Conservation (phyloP, 306 rosid genomes). For the Vigna hirtella region DNA sequence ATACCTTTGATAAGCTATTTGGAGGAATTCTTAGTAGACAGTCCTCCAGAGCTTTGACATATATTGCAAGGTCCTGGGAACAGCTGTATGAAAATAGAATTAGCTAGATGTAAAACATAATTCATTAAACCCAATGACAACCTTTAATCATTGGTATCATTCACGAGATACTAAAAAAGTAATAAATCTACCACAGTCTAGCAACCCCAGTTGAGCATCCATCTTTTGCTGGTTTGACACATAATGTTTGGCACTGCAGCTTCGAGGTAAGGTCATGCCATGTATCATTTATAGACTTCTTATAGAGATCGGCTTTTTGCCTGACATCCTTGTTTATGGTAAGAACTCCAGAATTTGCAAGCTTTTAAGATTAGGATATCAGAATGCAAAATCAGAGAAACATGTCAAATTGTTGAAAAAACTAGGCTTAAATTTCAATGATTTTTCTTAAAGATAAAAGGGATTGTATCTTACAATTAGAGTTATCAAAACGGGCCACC, state of each 20-base stretch:
- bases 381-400: constrained; percentile 37
- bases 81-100: constrained; percentile 63
- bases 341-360: constrained; percentile 76
- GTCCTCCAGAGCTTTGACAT: constrained; percentile 72
- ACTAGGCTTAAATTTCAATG: background rate
- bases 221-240: constrained; percentile 94
- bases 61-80: constrained; percentile 71
- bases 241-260: constrained; percentile 79
- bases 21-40: constrained; percentile 79
- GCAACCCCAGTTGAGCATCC: constrained; percentile 99
- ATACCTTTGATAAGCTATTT: constrained; percentile 89
- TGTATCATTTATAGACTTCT: constrained; percentile 54
- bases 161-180: constrained; percentile 37
- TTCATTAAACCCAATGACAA: background rate
- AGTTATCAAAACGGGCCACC: too few species aligned
- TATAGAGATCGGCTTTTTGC: constrained; percentile 62
- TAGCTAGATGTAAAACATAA: constrained; percentile 27
- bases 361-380: constrained; percentile 58
- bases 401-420: background rate
- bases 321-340: constrained; percentile 77
- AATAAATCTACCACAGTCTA: constrained; percentile 74
- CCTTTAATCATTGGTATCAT: constrained; percentile 12
- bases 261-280: constrained; percentile 81
- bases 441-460: background rate
- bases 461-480: background rate